Evolutionary conservation across 805 yeast genomes (phyloP), one percentile per base, ranked within the genome.

Genomic region (Candida morakotiae): DNA sequence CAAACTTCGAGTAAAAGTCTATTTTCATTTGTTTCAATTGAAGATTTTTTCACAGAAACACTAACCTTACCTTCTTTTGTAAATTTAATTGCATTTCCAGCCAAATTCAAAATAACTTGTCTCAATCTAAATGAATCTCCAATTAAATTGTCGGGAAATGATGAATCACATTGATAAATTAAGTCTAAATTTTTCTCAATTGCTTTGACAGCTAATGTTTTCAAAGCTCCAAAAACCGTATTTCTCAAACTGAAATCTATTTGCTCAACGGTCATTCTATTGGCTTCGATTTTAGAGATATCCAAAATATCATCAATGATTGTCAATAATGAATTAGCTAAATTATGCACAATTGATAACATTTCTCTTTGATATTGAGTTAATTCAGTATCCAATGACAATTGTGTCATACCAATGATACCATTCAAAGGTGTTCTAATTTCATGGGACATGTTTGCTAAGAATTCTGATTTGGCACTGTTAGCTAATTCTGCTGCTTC

Each of bases 401-500:
- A 66, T 58, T 87, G 95, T 3, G 95, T 87, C 91, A 87, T 87
- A 54, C 95, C 95, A 50, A 87, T 83, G 33, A 87, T 87, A 67
- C 96, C 96, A 59, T 87, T 87, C 78, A 87, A 82, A 15, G 96
- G 96, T 2, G 96, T 87, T 58, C 96, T 71, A 52, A 87, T 83
- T 58, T 87, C 96, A 48, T 67, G 73, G 11, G 63, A 57, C 63
- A 57, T 87, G 53, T 87, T 87, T 32, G 95, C 95, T 62, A 87
- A 71, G 56, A 87, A 87, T 59, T 87, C 96, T 8, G 95, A 86
- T 59, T 87, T 87, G 3, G 95, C 87, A 48, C 85, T 73, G 58
- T 87, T 87, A 4, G 95, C 95, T 49, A 86, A 69, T 55, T 87
- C 96, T 26, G 96, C 96, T 25, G 95, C 95, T 61, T 87, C 95